phyloP scores from a whole-genome alignment of 495 filamentous ascomycete species.

The Daldinia loculata region DNA sequence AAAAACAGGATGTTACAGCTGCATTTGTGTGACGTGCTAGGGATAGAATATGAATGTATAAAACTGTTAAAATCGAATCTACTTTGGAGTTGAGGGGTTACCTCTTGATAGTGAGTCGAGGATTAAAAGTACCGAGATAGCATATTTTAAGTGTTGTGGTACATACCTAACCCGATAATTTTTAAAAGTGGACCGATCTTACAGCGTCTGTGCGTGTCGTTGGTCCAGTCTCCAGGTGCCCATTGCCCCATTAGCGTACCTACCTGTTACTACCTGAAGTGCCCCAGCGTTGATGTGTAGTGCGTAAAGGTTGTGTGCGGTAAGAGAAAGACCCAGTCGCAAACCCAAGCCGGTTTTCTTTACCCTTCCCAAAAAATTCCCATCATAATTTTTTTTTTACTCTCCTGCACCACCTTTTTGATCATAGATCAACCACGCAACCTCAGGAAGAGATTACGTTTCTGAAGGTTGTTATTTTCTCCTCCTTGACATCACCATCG shows the following conservation, averaged over 20 bases:
- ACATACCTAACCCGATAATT: conserved; percentile 8
- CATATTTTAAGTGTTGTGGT: conserved; percentile 2
- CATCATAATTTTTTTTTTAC: conserved; percentile 48
- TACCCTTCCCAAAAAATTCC: conserved; percentile 47
- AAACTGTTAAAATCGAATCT: background rate
- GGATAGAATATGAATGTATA: background rate
- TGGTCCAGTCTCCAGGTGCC: background rate
- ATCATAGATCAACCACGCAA: conserved; percentile 52
- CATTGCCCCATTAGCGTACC: conserved; percentile 3
- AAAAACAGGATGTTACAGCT: background rate
- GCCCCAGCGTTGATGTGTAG: background rate
- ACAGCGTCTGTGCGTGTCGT: background rate
- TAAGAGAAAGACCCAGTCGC: conserved; percentile 28
- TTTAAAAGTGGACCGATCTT: conserved; percentile 1
- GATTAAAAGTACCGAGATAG: conserved; percentile 21
- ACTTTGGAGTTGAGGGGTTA: background rate
- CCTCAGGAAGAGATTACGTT: conserved; percentile 45
- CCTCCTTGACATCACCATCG: conserved; percentile 41
- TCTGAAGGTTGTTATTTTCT: conserved; percentile 46
- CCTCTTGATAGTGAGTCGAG: conserved; percentile 1
- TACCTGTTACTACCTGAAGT: conserved; percentile 13
- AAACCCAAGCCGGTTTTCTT: conserved; percentile 40
- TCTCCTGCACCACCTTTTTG: conserved; percentile 40
- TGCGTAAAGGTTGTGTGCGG: conserved; percentile 12
- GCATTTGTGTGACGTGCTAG: background rate